Evolutionary conservation across 306 rosid species (phyloP).

Genomic region (Astragalus membranaceus): DNA sequence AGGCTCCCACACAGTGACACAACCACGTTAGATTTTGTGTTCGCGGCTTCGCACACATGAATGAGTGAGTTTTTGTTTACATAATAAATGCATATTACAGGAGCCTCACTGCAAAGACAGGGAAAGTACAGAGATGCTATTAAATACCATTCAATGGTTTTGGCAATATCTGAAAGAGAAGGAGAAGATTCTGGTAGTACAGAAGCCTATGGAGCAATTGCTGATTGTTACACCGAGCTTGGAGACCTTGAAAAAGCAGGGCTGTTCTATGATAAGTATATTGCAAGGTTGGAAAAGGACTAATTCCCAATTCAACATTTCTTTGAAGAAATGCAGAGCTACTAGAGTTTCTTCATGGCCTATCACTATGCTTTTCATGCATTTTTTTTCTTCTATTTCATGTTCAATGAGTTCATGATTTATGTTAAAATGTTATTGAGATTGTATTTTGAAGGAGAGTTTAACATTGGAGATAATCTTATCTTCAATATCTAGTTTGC

Average conservation of each 20-base stretch:
- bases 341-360: conserved; percentile 4
- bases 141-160: conserved; percentile 76
- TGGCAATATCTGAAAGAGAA: conserved; percentile 73
- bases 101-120: conserved; percentile 91
- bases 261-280: conserved; percentile 64
- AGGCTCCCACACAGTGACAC: not conserved
- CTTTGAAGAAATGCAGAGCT: not conserved
- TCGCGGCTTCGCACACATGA: not conserved
- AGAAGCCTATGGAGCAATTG: conserved; percentile 96
- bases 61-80: too few relatives aligned
- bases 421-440: not conserved
- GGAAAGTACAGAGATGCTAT: conserved; percentile 81
- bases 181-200: conserved; percentile 84
- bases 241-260: conserved; percentile 95
- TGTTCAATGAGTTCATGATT: not conserved
- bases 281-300: conserved; percentile 75
- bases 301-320: conserved; percentile 20
- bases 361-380: conserved; percentile 6
- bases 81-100: conserved; percentile 30
- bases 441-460: not conserved
- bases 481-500: not conserved
- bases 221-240: conserved; percentile 94
- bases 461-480: not conserved
- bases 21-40: not conserved
- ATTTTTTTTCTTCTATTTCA: not conserved